Evolutionary conservation across 1,284 basidiomycete genomes (phyloP), one percentile per base, ranked within the genome.

Genomic region (Earliella scabrosa): DNA sequence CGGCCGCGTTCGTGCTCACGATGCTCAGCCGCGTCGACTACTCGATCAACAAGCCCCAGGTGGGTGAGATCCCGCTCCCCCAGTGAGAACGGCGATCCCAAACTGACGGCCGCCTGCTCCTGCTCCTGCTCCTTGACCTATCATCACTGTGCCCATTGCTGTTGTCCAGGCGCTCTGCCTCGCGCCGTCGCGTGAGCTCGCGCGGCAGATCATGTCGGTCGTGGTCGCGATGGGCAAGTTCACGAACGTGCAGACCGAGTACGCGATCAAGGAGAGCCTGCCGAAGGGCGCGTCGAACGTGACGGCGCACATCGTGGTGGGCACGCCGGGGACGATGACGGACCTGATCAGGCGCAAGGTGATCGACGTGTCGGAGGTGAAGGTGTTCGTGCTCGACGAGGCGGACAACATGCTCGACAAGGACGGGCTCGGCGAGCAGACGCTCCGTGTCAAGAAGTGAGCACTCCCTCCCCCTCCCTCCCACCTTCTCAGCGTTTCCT

Each of bases 331-430:
- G 26, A 98, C 97, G 41, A 89, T 97, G 81, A 83, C 87, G 36
- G 95, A 98, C 73, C 85, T 98, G 71, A 82, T 92, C 61, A 77
- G 84, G 64, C 79, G 83, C 61, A 85, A 78, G 71, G 82, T 90
- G 45, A 83, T 96, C 60, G 93, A 98, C 68, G 79, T 89, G 7
- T 84, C 81, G 50, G 79, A 88, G 35, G 85, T 99, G 70, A 94
- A 93, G 70, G 93, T 98, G 10, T 95, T 99, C 60, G 97, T 99
- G 10, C 81, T 99, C 20, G 97, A 99, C 70, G 97, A 99, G 76
- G 97, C 97, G 29, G 97, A 99, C 75, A 97, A 98, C 74, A 98
- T 99, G 95, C 81, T 99, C 63, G 95, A 97, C 71, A 88, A 95
- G 69, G 94, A 97, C 72, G 95, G 96, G 21, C 76, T 99, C 50